These are phyloP conservation scores for Paradendryphiella salina DNA, from an alignment of 2,329 filamentous ascomycete genomes.

Conservation along the genomic window DNA sequence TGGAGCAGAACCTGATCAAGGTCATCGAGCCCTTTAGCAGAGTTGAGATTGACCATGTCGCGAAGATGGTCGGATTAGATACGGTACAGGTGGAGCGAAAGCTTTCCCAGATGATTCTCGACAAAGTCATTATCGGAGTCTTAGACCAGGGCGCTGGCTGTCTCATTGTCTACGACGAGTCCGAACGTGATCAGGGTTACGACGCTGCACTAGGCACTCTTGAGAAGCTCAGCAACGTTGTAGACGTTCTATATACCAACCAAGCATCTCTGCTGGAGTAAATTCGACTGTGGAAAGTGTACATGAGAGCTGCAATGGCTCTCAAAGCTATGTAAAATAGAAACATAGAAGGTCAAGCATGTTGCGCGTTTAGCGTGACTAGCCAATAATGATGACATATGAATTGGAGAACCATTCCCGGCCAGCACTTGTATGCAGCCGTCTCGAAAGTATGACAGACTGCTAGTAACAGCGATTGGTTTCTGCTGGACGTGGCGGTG, in stretches of 20 bases:
- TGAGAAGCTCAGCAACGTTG: slow-evolving; percentile 94
- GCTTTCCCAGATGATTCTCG: slow-evolving; percentile 98
- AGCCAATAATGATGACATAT: slow-evolving; percentile 23
- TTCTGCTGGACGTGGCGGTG: too few relatives aligned
- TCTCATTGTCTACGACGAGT: slow-evolving; percentile 95
- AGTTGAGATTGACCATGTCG: slow-evolving; percentile 95
- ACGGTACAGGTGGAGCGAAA: slow-evolving; percentile 97
- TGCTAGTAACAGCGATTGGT: background rate
- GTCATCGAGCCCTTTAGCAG: slow-evolving; percentile 98
- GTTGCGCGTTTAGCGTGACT: slow-evolving; percentile 16
- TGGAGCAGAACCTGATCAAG: slow-evolving; percentile 99
- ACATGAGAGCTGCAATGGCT: slow-evolving; percentile 3
- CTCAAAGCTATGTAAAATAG: slow-evolving; percentile 36
- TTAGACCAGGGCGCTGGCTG: slow-evolving; percentile 97
- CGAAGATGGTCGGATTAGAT: slow-evolving; percentile 95
- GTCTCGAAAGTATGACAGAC: background rate
- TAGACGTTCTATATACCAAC: slow-evolving; percentile 96
- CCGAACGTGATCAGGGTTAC: slow-evolving; percentile 88
- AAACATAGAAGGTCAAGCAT: slow-evolving; percentile 34
- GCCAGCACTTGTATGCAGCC: background rate
- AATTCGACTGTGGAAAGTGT: slow-evolving; percentile 5
- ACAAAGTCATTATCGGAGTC: slow-evolving; percentile 98
- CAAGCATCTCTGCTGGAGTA: slow-evolving; percentile 95
- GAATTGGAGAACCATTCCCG: background rate
- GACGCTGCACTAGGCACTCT: slow-evolving; percentile 93